phyloP scores from a whole-genome alignment of 2,329 filamentous ascomycete species.

The Aciculosporium take region DNA sequence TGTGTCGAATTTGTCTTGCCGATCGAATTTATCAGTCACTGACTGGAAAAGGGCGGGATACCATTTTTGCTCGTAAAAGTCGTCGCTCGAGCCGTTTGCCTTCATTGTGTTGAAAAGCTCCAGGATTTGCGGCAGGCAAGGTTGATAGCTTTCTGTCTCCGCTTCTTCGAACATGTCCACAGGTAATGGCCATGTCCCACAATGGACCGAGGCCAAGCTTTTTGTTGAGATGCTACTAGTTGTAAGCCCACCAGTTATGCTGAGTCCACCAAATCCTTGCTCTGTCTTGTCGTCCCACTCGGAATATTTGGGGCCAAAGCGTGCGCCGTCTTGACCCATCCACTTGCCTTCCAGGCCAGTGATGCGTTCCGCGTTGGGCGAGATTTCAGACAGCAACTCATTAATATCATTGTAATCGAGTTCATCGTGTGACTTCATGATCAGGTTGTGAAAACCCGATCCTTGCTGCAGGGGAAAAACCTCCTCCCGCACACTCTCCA shows the following conservation, averaged over 20 bases:
- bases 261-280: slow-evolving; percentile 24
- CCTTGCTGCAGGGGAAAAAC: slow-evolving; percentile 28
- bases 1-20: slow-evolving; percentile 11
- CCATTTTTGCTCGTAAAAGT: slow-evolving; percentile 15
- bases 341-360: slow-evolving; percentile 11
- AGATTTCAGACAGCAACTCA: slow-evolving; percentile 12
- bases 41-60: slow-evolving; percentile 18
- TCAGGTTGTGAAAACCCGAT: slow-evolving; percentile 21
- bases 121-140: slow-evolving; percentile 25
- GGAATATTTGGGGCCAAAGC: not conserved
- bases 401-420: slow-evolving; percentile 11
- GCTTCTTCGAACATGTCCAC: slow-evolving; percentile 27
- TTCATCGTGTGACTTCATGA: slow-evolving; percentile 19
- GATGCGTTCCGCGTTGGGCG: slow-evolving; percentile 12
- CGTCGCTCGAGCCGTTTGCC: slow-evolving; percentile 5
- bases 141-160: slow-evolving; percentile 29
- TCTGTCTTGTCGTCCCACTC: slow-evolving; percentile 9
- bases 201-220: slow-evolving; percentile 25
- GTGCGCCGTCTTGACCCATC: slow-evolving; percentile 6
- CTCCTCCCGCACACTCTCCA: slow-evolving; percentile 31
- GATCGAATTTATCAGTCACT: slow-evolving; percentile 17
- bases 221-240: slow-evolving; percentile 29
- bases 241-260: slow-evolving; percentile 24
- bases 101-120: slow-evolving; percentile 17
- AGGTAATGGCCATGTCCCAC: slow-evolving; percentile 26